phyloP scores from a whole-genome alignment of 2,329 filamentous ascomycete genomes.

The Exophiala calicioides region DNA sequence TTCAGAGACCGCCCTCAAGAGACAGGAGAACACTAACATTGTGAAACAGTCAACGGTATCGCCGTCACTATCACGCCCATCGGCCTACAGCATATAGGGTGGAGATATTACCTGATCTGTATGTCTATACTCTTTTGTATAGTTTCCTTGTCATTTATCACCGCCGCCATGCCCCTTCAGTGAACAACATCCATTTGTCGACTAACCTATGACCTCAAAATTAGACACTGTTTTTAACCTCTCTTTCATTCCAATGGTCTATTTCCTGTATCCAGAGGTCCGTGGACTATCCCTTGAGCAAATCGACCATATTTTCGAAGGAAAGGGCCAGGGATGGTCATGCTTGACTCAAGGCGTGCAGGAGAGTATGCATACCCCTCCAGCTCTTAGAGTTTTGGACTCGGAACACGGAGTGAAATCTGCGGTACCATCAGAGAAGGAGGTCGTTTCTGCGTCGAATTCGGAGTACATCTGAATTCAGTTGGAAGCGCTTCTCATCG shows the following conservation, averaged over 20 bases:
- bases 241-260: background rate
- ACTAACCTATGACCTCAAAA: background rate
- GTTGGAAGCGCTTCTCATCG: no score
- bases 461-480: no score
- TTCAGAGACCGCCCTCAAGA: no score
- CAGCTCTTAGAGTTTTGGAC: no score
- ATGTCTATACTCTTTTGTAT: no score
- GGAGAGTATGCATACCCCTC: no score
- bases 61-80: constrained; percentile 29
- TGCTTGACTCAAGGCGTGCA: constrained; percentile 5
- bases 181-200: background rate
- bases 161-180: no score
- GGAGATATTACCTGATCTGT: constrained; percentile 58
- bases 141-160: no score
- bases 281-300: constrained; percentile 4
- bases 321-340: constrained; percentile 2
- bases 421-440: no score
- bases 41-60: constrained; percentile 18
- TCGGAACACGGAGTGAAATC: no score
- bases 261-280: constrained; percentile 7
- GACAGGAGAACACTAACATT: no score
- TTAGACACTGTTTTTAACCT: constrained; percentile 2
- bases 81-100: constrained; percentile 47
- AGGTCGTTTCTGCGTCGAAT: no score
- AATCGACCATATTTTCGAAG: constrained; percentile 11